These are phyloP conservation scores for Paratinospora sagittata DNA, from an alignment of 164 flowering plant species.

Conservation along the genomic window DNA sequence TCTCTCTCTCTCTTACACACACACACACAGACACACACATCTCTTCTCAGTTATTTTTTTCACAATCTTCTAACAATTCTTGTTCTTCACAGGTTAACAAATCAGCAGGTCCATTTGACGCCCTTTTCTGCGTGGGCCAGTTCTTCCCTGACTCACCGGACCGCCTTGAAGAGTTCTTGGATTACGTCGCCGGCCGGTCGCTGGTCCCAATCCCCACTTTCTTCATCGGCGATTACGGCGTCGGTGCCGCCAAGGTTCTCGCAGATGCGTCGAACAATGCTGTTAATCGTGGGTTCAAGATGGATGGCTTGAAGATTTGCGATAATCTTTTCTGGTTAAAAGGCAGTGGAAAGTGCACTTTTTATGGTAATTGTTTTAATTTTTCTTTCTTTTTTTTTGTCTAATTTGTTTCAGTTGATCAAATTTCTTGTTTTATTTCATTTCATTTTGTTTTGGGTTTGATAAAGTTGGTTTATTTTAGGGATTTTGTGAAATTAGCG, in stretches of 20 bases:
- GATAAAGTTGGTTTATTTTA: too few relatives aligned
- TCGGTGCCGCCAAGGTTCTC: conserved; percentile 56
- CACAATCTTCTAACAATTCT: too few relatives aligned
- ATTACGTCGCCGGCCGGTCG: conserved; percentile 54
- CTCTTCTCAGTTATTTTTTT: not conserved
- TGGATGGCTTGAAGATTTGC: conserved; percentile 71
- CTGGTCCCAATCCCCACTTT: conserved; percentile 51
- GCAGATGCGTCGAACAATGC: conserved; percentile 41
- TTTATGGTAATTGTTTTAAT: too few relatives aligned
- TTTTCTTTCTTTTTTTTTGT: too few relatives aligned
- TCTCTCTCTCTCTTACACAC: not conserved
- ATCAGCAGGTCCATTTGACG: conserved; percentile 90
- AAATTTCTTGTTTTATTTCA: too few relatives aligned
- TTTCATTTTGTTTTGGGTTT: too few relatives aligned
- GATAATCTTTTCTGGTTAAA: conserved; percentile 73
- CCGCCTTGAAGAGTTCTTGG: conserved; percentile 47
- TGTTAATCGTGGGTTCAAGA: conserved; percentile 63
- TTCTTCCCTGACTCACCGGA: conserved; percentile 84
- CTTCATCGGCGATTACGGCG: conserved; percentile 87
- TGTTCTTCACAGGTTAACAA: conserved; percentile 56
- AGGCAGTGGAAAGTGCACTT: conserved; percentile 81
- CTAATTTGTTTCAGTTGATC: too few relatives aligned
- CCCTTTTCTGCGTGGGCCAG: conserved; percentile 86
- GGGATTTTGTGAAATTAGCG: too few relatives aligned
- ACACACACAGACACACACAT: too few relatives aligned